Base-by-base conservation (phyloP, 2,329 filamentous ascomycete genomes). In the Fusarium sp. region DNA sequence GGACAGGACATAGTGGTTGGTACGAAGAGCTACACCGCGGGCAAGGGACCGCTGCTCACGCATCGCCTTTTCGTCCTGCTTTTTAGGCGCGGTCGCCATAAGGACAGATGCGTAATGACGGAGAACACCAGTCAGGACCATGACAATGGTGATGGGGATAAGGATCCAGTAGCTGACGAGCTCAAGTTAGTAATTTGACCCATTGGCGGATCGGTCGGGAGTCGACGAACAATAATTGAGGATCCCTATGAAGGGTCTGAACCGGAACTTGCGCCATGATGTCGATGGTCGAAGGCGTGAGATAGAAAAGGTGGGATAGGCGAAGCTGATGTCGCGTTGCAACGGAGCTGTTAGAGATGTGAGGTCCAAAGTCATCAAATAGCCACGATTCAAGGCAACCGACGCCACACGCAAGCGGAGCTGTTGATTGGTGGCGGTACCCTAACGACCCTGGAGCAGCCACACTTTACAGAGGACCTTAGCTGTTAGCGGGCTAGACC, bases 231-330 rank as follows among this genome's bases (percentile, higher is more conserved):
- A 99, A 97, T 73, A 99, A 87, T 84, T 97, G 95, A 79, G 96
- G 95, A 92, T 99, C 97, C 89, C 96, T 85, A 85, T 97, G 93
- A 89, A 99, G 98, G 86, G 94, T 96, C 87, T 99, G 96, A 76
- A 93, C 91, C 73, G 92, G 89, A 74, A 92, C 87, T 85, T 96
- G 91, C 77, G 92, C 92, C 95, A 98, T 98, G 56, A 45, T 81
- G 71, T 71, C 52, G 41, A 50, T 32, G 32, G 46, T 64, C 26
- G 55, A 37, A 35, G 52, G 64, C 61, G 71, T 62, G 60, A 63
- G 50, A 50, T 61, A 55, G 23, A 40, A 41, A 54, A 50, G 48
- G 41, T 9, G 45, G 35, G 48, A 48, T 55, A 50, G 30, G 45
- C 53, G 52, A 60, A 37, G 54, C 49, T 63, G 71, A 57, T 46